Conservation (phyloP, 1,139 yeast species). For the Trichomonascaceae sp. region DNA sequence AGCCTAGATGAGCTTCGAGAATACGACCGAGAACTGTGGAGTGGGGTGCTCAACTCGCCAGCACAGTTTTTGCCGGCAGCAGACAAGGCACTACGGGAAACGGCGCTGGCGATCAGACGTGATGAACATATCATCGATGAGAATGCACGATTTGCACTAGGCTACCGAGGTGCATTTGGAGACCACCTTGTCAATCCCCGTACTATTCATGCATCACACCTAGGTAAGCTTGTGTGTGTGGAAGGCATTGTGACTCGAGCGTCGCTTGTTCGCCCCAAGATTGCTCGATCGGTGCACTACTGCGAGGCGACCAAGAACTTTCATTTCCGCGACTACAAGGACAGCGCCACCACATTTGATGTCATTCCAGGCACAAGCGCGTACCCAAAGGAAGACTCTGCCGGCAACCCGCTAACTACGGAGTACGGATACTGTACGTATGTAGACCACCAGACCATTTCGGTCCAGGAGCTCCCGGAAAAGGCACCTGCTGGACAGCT, state of each 20-base stretch:
- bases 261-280: conserved; percentile 84
- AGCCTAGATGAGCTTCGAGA: conserved; percentile 82
- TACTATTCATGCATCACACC: conserved; percentile 60
- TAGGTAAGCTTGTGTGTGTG: conserved; percentile 73
- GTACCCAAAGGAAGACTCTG: conserved; percentile 87
- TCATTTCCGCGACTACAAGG: conserved; percentile 85
- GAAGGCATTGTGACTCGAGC: conserved; percentile 96
- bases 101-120: conserved; percentile 38
- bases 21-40: conserved; percentile 69
- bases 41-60: conserved; percentile 62
- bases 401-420: conserved; percentile 75
- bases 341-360: conserved; percentile 82
- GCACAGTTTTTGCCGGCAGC: conserved; percentile 84
- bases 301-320: conserved; percentile 76
- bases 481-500: conserved; percentile 96
- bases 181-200: conserved; percentile 80
- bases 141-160: conserved; percentile 57
- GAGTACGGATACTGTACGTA: conserved; percentile 92
- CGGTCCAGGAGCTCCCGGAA: conserved; percentile 98
- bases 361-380: conserved; percentile 77
- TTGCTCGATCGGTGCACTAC: conserved; percentile 85
- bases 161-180: conserved; percentile 89
- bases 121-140: conserved; percentile 37
- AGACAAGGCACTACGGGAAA: conserved; percentile 72
- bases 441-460: conserved; percentile 84